Evolutionary conservation across 164 flowering plant species (phyloP).

Genomic region (Sedum album): DNA sequence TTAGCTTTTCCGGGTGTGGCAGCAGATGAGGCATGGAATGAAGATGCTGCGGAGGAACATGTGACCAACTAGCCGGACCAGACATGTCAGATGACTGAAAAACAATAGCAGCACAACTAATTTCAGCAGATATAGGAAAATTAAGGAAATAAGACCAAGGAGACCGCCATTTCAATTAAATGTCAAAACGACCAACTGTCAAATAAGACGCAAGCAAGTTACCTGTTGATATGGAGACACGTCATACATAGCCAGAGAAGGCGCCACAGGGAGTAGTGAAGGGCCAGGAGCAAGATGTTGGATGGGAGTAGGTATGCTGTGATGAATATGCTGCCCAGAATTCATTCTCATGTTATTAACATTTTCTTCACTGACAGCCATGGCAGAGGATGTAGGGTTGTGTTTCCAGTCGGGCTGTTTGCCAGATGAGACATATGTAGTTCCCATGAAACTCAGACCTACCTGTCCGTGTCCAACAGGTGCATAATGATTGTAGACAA

Average conservation of each 20-base stretch:
- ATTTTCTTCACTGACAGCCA: conserved; percentile 52
- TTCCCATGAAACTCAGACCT: conserved; percentile 92
- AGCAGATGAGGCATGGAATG: conserved; percentile 47
- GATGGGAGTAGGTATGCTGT: conserved; percentile 48
- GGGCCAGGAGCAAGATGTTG: conserved; percentile 89
- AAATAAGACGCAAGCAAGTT: conserved; percentile 9
- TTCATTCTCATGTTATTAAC: conserved; percentile 43
- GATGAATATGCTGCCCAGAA: conserved; percentile 46
- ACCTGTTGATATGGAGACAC: conserved; percentile 86
- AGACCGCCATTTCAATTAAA: background rate
- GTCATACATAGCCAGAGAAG: conserved; percentile 82
- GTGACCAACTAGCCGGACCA: conserved; percentile 68
- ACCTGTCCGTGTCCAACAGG: conserved; percentile 96
- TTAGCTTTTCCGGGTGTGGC: conserved; percentile 42
- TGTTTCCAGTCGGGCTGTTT: conserved; percentile 97
- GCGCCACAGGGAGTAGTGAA: conserved; percentile 63
- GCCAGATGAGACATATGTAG: conserved; percentile 84
- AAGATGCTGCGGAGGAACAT: conserved; percentile 47
- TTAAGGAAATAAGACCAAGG: too few relatives aligned
- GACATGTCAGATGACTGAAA: conserved; percentile 42
- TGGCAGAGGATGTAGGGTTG: conserved; percentile 46
- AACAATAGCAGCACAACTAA: conserved; percentile 29
- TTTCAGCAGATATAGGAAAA: background rate
- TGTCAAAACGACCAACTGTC: background rate
- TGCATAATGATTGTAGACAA: conserved; percentile 91